phyloP scores from a whole-genome alignment of 1,284 basidiomycete species.

The Cystodermella granulosa region DNA sequence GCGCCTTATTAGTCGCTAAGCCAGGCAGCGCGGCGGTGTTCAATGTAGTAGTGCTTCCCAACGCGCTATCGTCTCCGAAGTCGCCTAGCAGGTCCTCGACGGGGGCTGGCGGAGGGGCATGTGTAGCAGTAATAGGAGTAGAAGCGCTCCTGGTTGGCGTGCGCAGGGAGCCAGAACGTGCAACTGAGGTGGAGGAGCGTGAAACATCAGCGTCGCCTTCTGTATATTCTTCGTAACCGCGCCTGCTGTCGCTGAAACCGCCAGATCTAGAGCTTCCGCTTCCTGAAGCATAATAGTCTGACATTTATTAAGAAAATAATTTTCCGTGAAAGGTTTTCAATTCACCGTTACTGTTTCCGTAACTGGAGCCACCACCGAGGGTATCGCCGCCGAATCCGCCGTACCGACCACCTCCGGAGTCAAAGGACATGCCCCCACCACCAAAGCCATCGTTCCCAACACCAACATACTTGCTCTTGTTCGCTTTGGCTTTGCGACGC shows the following conservation, averaged over 20 bases:
- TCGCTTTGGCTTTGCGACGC: conserved; percentile 88
- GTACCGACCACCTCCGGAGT: conserved; percentile 42
- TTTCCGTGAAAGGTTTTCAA: not conserved
- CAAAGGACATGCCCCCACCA: conserved; percentile 55
- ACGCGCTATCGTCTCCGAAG: conserved; percentile 58
- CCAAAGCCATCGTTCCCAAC: conserved; percentile 69
- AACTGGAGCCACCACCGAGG: conserved; percentile 37
- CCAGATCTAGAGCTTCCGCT: conserved; percentile 46
- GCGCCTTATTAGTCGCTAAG: conserved; percentile 53
- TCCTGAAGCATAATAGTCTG: conserved; percentile 30
- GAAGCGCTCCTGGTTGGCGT: conserved; percentile 22
- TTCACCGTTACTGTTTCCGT: conserved; percentile 28
- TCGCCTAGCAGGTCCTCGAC: conserved; percentile 68
- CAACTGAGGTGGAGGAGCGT: conserved; percentile 23
- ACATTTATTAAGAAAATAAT: conserved; percentile 2
- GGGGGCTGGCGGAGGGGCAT: conserved; percentile 36
- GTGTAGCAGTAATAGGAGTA: conserved; percentile 20
- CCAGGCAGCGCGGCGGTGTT: conserved; percentile 22
- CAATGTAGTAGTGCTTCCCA: conserved; percentile 30
- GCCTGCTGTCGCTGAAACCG: conserved; percentile 55
- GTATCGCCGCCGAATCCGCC: conserved; percentile 79
- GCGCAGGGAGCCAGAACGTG: conserved; percentile 14
- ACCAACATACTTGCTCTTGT: conserved; percentile 88
- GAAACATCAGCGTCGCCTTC: conserved; percentile 65
- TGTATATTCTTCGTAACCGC: conserved; percentile 88